These are phyloP conservation scores for Fraxinus baroniana DNA, from an alignment of 305 asterid genomes.

Conservation along the genomic window DNA sequence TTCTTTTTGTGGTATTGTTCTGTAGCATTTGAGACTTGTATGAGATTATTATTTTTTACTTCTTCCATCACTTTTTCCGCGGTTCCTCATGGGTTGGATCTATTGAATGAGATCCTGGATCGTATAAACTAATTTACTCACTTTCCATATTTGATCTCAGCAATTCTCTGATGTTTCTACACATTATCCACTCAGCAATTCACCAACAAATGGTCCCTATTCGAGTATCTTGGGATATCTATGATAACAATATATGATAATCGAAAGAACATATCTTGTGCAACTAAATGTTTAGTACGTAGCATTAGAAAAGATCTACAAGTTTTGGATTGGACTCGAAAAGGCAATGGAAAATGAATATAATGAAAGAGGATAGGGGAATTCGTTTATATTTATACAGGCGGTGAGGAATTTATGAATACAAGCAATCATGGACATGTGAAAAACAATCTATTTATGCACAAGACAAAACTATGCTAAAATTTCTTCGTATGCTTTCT, in stretches of 20 bases:
- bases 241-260: neutral
- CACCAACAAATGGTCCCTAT: neutral
- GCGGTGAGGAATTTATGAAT: neutral
- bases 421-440: neutral
- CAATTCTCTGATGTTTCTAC: neutral
- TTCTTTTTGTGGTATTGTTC: neutral
- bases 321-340: neutral
- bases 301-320: neutral
- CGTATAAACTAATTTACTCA: no score
- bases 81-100: neutral
- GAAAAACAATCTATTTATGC: neutral
- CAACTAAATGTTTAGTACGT: neutral
- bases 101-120: no score
- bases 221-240: neutral
- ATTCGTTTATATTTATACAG: neutral
- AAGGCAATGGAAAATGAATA: neutral
- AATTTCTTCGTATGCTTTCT: neutral
- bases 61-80: neutral
- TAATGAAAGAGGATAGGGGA: neutral
- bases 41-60: neutral
- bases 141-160: neutral
- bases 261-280: neutral
- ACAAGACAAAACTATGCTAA: neutral
- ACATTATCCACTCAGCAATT: neutral
- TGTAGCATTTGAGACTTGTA: neutral